Evolutionary conservation across 345 rosid genomes (phyloP), one percentile per base, ranked within the genome.

Genomic region (Jatropha curcas): DNA sequence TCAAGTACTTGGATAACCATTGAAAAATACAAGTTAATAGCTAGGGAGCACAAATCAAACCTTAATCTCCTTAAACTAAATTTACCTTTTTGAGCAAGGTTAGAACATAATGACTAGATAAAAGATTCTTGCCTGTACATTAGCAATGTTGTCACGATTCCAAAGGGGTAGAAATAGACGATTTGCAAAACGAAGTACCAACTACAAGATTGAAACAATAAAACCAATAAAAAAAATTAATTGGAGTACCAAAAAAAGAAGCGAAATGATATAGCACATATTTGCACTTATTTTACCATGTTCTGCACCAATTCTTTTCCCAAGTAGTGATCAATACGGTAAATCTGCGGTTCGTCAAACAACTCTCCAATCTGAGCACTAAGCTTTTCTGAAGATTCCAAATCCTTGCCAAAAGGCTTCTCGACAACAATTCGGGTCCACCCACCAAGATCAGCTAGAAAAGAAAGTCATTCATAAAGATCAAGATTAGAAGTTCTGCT

Each of bases 301-400:
- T 95, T 92, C 86, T 95, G 99, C 63, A 95, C 99, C 81, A 95
- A 80, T 73, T 95, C 99, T 84, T 95, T 95, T 72, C 99, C 99
- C 67, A 95, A 73, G 78, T 95, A 95, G 74, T 95, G 99, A 82
- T 95, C 98, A 65, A 91, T 92, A 75, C 98, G 98, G 68, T 89
- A 95, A 70, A 95, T 88, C 78, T 95, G 97, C 31, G 92, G 81
- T 82, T 95, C 98, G 67, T 91, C 89, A 83, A 95, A 95, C 88
- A 95, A 73, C 75, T 77, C 90, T 63, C 98, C 99, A 61, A 95
- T 95, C 80, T 95, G 92, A 55, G 88, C 25, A 82, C 98, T 91
- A 19, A 92, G 89, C 61, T 86, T 79, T 79, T 95, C 99, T 52
- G 99, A 80, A 55, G 99, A 92, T 55, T 86, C 90, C 79, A 92